These are phyloP conservation scores for Xylariaceae sp. DNA, from an alignment of 2,329 filamentous ascomycete species.

Conservation along the genomic window DNA sequence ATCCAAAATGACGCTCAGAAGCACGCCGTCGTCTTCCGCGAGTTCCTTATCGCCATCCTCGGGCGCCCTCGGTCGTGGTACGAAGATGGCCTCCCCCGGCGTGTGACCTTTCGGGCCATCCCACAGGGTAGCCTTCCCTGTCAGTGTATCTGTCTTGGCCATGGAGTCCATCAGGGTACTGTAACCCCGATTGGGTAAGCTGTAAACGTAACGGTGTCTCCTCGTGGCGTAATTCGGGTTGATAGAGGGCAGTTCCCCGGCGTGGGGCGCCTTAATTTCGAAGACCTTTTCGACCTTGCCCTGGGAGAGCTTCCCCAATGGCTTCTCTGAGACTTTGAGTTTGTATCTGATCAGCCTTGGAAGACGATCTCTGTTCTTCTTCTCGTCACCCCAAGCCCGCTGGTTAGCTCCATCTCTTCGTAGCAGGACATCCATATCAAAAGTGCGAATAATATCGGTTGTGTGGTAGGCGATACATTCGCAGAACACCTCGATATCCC, in stretches of 20 bases:
- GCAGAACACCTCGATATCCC: slow-evolving; percentile 50
- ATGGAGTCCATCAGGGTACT: slow-evolving; percentile 60
- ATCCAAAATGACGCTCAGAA: slow-evolving; percentile 56
- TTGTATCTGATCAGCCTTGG: slow-evolving; percentile 40
- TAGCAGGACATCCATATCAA: slow-evolving; percentile 68
- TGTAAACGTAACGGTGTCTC: slow-evolving; percentile 59
- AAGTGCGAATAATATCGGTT: slow-evolving; percentile 57
- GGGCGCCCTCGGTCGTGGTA: slow-evolving; percentile 40
- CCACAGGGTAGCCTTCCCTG: slow-evolving; percentile 52
- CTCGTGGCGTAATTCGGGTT: slow-evolving; percentile 52
- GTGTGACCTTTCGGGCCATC: slow-evolving; percentile 53
- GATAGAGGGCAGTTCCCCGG: slow-evolving; percentile 63
- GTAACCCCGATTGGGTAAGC: slow-evolving; percentile 49
- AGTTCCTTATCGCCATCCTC: slow-evolving; percentile 47
- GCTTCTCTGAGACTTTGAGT: slow-evolving; percentile 30
- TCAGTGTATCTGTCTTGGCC: slow-evolving; percentile 60
- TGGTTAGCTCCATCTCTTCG: slow-evolving; percentile 43
- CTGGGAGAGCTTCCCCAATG: background rate
- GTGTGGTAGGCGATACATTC: slow-evolving; percentile 64
- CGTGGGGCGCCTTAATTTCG: slow-evolving; percentile 47
- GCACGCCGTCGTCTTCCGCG: slow-evolving; percentile 48
- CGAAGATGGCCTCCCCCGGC: slow-evolving; percentile 66
- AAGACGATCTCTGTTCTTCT: slow-evolving; percentile 31
- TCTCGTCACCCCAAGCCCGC: slow-evolving; percentile 39
- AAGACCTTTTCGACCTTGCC: slow-evolving; percentile 27